Evolutionary conservation across 2,329 filamentous ascomycete genomes (phyloP), one percentile per base, ranked within the genome.

Genomic region (Verticillium tricorpus): DNA sequence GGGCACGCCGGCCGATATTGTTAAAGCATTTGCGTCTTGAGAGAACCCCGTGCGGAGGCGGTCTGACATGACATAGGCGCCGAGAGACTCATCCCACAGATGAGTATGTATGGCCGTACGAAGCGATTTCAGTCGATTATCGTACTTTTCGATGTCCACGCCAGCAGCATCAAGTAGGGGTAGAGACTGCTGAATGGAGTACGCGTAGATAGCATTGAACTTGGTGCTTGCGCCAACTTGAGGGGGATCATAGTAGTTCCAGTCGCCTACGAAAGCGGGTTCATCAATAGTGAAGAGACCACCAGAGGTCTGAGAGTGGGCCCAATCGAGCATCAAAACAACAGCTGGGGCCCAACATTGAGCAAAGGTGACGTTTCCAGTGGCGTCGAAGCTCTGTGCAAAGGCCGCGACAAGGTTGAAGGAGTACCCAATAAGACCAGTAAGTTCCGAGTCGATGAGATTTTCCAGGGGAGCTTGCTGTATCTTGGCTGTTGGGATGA

Each of bases 341-440:
- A 69, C 62, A 52, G 60, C 61, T 28, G 70, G 63, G 28, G 70
- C 69, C 73, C 72, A 74, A 3, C 62, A 45, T 15, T 60, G 60
- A 22, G 70, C 69, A 55, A 75, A 69, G 2, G 40, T 60, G 0
- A 62, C 14, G 55, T 74, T 64, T 5, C 73, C 73, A 11, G 70
- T 73, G 45, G 66, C 62, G 60, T 68, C 66, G 57, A 73, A 74
- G 40, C 63, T 71, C 37, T 65, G 61, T 0, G 72, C 70, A 2
- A 70, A 63, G 19, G 71, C 71, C 3, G 67, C 71, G 14, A 75
- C 67, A 6, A 72, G 72, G 64, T 74, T 71, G 28, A 75, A 70
- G 2, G 72, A 74, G 63, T 74, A 75, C 1, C 72, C 72, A 54
- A 75, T 73, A 19, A 75, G 63, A 2, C 72, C 73, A 3, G 72